phyloP scores from a whole-genome alignment of 78 protist genomes.

The Dictyostelium discoideum region DNA sequence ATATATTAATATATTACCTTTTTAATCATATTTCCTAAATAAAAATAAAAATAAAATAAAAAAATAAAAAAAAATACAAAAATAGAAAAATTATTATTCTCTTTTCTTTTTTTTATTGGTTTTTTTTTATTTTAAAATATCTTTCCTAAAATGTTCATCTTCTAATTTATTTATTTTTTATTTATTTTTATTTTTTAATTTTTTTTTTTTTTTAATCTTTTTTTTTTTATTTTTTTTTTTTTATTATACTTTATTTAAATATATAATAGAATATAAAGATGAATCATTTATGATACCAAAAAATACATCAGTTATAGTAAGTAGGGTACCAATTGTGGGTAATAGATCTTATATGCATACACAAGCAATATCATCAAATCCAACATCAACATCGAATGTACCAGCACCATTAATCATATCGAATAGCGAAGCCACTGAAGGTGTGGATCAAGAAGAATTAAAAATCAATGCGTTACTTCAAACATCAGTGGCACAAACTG shows the following conservation, averaged over 20 bases:
- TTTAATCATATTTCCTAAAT: not conserved
- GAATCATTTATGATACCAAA: slow-evolving; percentile 70
- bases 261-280: slow-evolving; percentile 54
- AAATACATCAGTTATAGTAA: slow-evolving; percentile 52
- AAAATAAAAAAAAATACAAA: not conserved
- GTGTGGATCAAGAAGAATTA: slow-evolving; percentile 36
- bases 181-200: too few relatives aligned
- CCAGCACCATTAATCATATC: slow-evolving; percentile 41
- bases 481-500: not conserved
- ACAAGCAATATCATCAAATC: not conserved
- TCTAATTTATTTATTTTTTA: not conserved
- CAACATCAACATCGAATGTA: not conserved
- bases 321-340: slow-evolving; percentile 37
- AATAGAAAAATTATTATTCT: not conserved
- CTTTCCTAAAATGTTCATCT: not conserved
- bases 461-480: slow-evolving; percentile 38
- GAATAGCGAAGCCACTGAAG: not conserved
- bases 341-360: not conserved
- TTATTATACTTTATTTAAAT: too few relatives aligned
- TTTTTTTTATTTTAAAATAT: not conserved
- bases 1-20: too few relatives aligned
- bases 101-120: not conserved
- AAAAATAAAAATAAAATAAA: not conserved
- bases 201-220: not conserved
- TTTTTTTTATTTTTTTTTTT: not conserved